A percentile compares a stretch with the other conserved stretches of the same genome.
These are phyloP conservation scores for Apiospora koreana DNA, from an alignment of 2,329 filamentous ascomycete genomes.

Conservation along the genomic window DNA sequence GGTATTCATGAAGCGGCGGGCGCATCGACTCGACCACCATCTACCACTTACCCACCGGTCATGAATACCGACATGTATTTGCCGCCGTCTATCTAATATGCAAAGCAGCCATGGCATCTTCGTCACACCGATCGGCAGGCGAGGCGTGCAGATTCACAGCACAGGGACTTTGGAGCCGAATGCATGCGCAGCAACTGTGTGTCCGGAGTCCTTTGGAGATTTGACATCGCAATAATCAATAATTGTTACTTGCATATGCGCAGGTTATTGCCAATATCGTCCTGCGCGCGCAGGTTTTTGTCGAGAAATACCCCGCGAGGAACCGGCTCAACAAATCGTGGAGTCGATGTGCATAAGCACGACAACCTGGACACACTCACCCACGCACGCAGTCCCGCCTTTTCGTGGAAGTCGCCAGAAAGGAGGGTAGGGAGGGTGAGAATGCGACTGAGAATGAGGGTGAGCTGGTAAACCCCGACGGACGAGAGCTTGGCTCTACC, in stretches of 20 bases:
- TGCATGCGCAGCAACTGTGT: neutral
- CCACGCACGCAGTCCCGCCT: neutral
- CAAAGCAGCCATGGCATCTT: neutral
- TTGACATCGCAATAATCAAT: neutral
- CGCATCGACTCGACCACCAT: neutral
- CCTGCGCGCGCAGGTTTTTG: neutral
- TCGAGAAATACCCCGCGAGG: neutral
- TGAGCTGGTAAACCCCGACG: neutral
- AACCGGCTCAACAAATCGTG: neutral
- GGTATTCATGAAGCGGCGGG: neutral
- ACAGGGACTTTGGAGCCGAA: neutral
- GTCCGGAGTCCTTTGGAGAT: neutral
- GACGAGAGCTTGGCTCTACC: neutral
- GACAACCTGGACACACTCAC: neutral
- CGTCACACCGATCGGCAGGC: slow-evolving; percentile 2
- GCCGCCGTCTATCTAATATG: neutral
- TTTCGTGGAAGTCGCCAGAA: neutral
- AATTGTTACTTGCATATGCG: neutral
- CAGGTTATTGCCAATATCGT: neutral
- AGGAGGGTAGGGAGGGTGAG: neutral
- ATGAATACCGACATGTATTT: neutral
- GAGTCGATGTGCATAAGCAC: neutral
- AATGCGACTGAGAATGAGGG: neutral
- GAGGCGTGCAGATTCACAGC: neutral
- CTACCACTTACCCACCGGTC: neutral